Base-by-base conservation (phyloP, 352 stramenopile species). In the Pythium dissimile region DNA sequence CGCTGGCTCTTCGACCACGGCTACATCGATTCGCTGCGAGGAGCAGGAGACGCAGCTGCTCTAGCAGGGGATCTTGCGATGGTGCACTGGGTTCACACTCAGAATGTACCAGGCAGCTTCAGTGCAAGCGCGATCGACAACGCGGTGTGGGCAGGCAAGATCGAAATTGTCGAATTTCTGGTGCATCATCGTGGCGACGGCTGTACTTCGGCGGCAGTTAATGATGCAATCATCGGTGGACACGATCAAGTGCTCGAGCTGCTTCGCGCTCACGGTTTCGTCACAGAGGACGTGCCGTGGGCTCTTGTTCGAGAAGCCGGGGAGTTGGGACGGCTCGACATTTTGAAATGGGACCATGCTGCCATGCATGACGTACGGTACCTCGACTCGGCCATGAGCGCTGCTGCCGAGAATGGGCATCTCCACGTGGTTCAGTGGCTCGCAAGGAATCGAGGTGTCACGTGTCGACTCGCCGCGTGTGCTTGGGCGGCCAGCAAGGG, bases 381-480 rank as follows among this genome's bases (percentile, higher is more conserved):
- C n/a, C 56, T 64, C 38, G 58, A 65, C 35, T 64, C 56, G 30
- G 58, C 58, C 7, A 59, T 65, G 49, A 59, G 50, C 20, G 41
- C 50, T 15, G 59, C 52, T 1, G 37, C 51, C 1, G 51, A 66
- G 45, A 66, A 66, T 12, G 50, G 59, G 8, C 50, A 66, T 13
- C 20, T 61, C 5, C 59, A 56, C 24, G 49, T 60, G 1, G 50
- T 56, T 2, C 58, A 59, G 6, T 65, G 50, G 48, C 58, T 65
- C 12, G 49, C 56, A 12, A 47, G 50, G 20, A 54, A 65, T 24
- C 50, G 49, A 0, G 35, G 20, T 4, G 39, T 58, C 23, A 48
- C 27, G 28, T 45, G 44, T 28, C 27, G 59, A 27, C 51, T 57
- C 2, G 31, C 23, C 2, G 50, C 44, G 12, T 49, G 44, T 27